Base-by-base conservation (phyloP, 2,329 filamentous ascomycete species). In the Eutypa lata region DNA sequence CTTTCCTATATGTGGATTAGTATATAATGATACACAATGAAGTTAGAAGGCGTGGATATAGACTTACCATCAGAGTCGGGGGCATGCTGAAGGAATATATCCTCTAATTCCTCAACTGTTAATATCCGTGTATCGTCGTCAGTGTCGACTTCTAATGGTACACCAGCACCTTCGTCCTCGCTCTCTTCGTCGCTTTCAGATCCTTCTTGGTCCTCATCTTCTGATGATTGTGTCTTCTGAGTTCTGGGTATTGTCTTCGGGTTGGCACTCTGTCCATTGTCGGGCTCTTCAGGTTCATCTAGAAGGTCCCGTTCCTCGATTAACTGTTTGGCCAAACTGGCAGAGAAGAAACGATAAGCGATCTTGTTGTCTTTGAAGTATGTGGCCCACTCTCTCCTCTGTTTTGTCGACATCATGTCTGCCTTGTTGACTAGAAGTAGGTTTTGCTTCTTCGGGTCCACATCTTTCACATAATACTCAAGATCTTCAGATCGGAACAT, bases 361-460 rank as follows among this genome's bases (percentile, higher is more conserved):
- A 99, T 95, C 26, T 86, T 84, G 24, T 88, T 84, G 61, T 85
- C 77, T 61, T 87, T 87, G 61, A 99, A 90, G 67, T 96, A 91
- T 61, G 88, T 83, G 3, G 92, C 92, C 94, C 94, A 99, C 0
- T 80, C 78, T 59, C 81, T 81, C 59, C 94, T 80, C 74, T 99
- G 95, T 64, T 84, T 84, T 47, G 85, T 71, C 1, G 92, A 96
- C 90, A 99, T 92, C 94, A 99, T 97, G 73, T 99, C 94, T 45
- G 94, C 92, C 79, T 99, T 99, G 79, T 99, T 99, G 67, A 99
- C 93, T 51, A 99, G 78, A 52, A 99, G 71, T 66, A 99, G 68
- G 69, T 97, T 99, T 68, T 91, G 83, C 77, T 99, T 97, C 68
- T 84, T 87, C 2, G 85, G 73, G 64, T 96, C 89, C 24, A 97